phyloP scores from a whole-genome alignment of 345 rosid genomes.

The Eucalyptus dawsonii region DNA sequence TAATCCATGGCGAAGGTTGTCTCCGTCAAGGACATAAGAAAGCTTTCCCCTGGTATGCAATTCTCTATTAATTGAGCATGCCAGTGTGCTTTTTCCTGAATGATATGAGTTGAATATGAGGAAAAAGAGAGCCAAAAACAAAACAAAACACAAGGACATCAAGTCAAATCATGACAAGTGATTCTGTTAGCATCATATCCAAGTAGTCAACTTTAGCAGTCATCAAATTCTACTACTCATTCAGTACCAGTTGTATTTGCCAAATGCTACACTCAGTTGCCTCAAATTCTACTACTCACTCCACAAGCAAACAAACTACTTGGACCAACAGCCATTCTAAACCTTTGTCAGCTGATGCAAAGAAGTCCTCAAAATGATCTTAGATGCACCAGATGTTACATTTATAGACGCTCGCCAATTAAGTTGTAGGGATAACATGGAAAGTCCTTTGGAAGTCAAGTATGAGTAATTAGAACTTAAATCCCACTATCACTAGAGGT shows the following conservation, averaged over 20 bases:
- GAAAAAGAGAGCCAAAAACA: not conserved
- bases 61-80: conserved; percentile 67
- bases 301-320: not conserved
- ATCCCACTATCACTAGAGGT: not conserved
- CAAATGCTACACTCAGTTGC: not conserved
- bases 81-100: conserved; percentile 92
- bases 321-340: not conserved
- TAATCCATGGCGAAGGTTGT: conserved; percentile 83
- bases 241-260: not conserved
- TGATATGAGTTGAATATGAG: not conserved
- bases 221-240: not conserved
- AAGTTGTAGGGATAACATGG: not conserved
- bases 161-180: not conserved
- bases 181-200: not conserved
- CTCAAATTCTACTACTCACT: not conserved
- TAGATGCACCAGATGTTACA: not conserved
- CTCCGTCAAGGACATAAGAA: conserved; percentile 84
- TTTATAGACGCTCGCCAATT: not conserved
- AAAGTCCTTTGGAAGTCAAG: not conserved
- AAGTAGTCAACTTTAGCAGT: not conserved
- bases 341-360: not conserved
- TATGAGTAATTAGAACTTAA: not conserved
- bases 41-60: conserved; percentile 53
- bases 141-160: not conserved
- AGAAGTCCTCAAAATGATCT: not conserved